Percentiles rank a stretch among this genome's conserved stretches.
Conservation (phyloP, 352 stramenopile genomes). For the Phytophthora pinifolia region DNA sequence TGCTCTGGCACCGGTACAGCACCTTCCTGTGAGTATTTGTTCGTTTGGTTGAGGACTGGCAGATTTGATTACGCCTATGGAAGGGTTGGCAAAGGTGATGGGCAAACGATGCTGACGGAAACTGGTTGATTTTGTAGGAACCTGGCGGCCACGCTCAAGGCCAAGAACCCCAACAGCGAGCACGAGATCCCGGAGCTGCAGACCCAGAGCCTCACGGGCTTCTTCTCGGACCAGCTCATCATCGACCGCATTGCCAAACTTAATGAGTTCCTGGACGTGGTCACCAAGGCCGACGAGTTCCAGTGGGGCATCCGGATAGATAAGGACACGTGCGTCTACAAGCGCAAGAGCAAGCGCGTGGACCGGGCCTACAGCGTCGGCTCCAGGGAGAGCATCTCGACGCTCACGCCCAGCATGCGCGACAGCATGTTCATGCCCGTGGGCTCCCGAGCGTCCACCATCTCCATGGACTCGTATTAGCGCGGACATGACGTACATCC, state of each 20-base stretch:
- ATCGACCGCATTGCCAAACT: conserved; percentile 84
- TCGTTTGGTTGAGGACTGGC: too few species aligned
- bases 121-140: conserved; percentile 38
- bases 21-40: conserved; percentile 72
- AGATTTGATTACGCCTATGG: too few species aligned
- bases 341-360: conserved; percentile 81
- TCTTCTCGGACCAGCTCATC: conserved; percentile 87
- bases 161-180: conserved; percentile 75
- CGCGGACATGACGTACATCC: not conserved
- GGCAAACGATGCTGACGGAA: too few species aligned
- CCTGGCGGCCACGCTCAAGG: conserved; percentile 75
- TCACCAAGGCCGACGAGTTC: conserved; percentile 85
- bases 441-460: conserved; percentile 64
- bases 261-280: conserved; percentile 86
- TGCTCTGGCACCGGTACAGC: conserved; percentile 89
- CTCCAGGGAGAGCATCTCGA: conserved; percentile 79
- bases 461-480: conserved; percentile 63
- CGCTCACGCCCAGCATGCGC: conserved; percentile 67
- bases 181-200: conserved; percentile 80
- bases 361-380: conserved; percentile 67
- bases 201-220: conserved; percentile 79
- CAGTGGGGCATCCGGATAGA: conserved; percentile 91
- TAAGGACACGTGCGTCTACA: conserved; percentile 90
- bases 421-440: conserved; percentile 74
- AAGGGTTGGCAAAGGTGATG: too few species aligned